Conservation (phyloP, 176 grass and related monocot species). For the Oryza brachyantha region DNA sequence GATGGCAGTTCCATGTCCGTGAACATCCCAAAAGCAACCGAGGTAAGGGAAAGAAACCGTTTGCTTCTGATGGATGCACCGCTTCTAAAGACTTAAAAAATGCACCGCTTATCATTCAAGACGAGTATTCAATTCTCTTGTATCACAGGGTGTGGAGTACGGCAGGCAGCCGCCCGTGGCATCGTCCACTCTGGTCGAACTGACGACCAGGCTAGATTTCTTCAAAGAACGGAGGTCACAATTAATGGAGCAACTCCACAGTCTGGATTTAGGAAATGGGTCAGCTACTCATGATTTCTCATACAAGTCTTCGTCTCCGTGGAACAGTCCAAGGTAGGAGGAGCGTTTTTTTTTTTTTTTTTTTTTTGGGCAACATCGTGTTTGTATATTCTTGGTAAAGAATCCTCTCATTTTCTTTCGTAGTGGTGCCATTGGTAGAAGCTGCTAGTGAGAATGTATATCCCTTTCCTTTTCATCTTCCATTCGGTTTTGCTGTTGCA, state of each 20-base stretch:
- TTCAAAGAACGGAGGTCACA: conserved; percentile 95
- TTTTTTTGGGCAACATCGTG: neutral
- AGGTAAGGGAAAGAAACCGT: conserved; percentile 52
- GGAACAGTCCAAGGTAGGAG: conserved; percentile 76
- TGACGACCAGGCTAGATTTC: conserved; percentile 91
- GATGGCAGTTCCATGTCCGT: conserved; percentile 38
- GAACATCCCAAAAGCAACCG: conserved; percentile 54
- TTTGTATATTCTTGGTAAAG: conserved; percentile 55
- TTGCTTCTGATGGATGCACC: neutral
- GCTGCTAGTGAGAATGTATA: conserved; percentile 51
- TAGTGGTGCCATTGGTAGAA: conserved; percentile 15
- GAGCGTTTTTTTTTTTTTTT: neutral
- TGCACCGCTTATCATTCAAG: neutral
- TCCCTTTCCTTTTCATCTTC: conserved; percentile 13
- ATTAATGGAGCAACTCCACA: conserved; percentile 95
- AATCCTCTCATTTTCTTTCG: neutral
- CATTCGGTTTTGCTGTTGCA: neutral
- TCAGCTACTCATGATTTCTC: conserved; percentile 49
- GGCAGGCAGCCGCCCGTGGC: conserved; percentile 54
- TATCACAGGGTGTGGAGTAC: conserved; percentile 46
- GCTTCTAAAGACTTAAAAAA: neutral
- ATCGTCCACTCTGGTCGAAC: conserved; percentile 89
- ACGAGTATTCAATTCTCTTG: neutral
- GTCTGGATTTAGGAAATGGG: conserved; percentile 87
- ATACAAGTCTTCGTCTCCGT: conserved; percentile 76